These are phyloP conservation scores for Aegilops sharonensis DNA, from an alignment of 176 grass and related monocot genomes.

Conservation along the genomic window DNA sequence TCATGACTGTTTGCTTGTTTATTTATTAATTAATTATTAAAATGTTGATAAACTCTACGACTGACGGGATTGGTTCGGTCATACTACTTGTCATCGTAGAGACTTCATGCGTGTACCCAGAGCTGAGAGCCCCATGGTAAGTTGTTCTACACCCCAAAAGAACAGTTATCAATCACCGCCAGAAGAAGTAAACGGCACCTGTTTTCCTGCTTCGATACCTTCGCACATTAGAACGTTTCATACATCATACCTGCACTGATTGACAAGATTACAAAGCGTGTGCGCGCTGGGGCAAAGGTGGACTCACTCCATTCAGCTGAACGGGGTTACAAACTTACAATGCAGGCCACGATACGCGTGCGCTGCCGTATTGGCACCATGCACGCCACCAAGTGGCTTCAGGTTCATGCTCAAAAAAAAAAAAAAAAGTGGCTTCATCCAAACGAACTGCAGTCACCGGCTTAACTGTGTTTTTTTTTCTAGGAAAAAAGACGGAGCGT, in stretches of 20 bases:
- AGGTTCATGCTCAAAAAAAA: neutral
- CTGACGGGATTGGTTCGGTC: too few relatives aligned
- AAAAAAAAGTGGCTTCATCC: too few relatives aligned
- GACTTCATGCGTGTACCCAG: neutral
- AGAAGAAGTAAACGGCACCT: constrained; percentile 1
- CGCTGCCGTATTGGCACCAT: neutral
- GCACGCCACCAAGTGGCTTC: neutral
- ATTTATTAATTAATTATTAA: too few relatives aligned
- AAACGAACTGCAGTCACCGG: neutral
- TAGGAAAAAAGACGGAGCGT: neutral
- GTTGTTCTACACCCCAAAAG: neutral
- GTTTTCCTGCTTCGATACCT: neutral
- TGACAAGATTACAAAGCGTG: neutral
- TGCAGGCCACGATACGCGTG: too few relatives aligned
- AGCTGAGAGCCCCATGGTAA: neutral
- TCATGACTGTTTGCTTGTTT: neutral
- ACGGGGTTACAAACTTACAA: too few relatives aligned
- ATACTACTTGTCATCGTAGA: neutral
- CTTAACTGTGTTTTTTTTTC: too few relatives aligned
- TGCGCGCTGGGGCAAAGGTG: neutral
- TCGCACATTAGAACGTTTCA: neutral
- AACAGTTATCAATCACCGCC: neutral
- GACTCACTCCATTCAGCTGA: neutral
- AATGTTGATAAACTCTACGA: neutral
- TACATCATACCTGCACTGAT: neutral